phyloP scores from a whole-genome alignment of 202 grass and related monocot species.

The Musa balbisiana region DNA sequence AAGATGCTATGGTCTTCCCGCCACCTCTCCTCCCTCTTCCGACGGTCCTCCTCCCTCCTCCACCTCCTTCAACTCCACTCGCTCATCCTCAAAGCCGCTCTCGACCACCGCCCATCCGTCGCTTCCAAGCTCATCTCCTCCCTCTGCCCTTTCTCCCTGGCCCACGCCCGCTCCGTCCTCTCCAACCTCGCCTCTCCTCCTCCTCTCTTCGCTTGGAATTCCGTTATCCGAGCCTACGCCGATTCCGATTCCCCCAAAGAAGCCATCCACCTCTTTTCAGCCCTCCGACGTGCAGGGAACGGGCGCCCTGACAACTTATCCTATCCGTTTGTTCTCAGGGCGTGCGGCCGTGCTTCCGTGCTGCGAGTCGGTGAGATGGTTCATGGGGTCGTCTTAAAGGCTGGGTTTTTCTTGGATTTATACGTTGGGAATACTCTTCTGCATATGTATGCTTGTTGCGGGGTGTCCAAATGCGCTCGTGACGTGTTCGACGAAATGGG shows the following conservation, averaged over 20 bases:
- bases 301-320: slow-evolving; percentile 11
- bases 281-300: not conserved
- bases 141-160: slow-evolving; percentile 2
- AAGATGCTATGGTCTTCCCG: slow-evolving; percentile 17
- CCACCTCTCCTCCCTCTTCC: slow-evolving; percentile 13
- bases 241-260: slow-evolving; percentile 4
- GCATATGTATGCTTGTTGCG: slow-evolving; percentile 2
- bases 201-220: slow-evolving; percentile 17
- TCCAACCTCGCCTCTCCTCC: slow-evolving; percentile 5
- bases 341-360: slow-evolving; percentile 6
- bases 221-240: slow-evolving; percentile 16
- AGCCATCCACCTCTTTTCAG: slow-evolving; percentile 16
- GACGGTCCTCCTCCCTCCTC: slow-evolving; percentile 1
- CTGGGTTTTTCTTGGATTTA: slow-evolving; percentile 20
- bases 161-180: slow-evolving; percentile 6
- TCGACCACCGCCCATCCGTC: slow-evolving; percentile 18
- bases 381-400: slow-evolving; percentile 16
- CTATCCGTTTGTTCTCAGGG: slow-evolving; percentile 23
- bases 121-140: slow-evolving; percentile 13
- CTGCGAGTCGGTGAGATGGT: not conserved
- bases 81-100: slow-evolving; percentile 24
- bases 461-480: slow-evolving; percentile 7
- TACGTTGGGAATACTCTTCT: slow-evolving; percentile 19
- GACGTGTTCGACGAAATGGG: slow-evolving; percentile 45
- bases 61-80: slow-evolving; percentile 27